Percentiles rank a stretch among this genome's conserved stretches.
Evolutionary conservation across 2,329 filamentous ascomycete genomes (phyloP).

Genomic region (Talaromyces sp.): DNA sequence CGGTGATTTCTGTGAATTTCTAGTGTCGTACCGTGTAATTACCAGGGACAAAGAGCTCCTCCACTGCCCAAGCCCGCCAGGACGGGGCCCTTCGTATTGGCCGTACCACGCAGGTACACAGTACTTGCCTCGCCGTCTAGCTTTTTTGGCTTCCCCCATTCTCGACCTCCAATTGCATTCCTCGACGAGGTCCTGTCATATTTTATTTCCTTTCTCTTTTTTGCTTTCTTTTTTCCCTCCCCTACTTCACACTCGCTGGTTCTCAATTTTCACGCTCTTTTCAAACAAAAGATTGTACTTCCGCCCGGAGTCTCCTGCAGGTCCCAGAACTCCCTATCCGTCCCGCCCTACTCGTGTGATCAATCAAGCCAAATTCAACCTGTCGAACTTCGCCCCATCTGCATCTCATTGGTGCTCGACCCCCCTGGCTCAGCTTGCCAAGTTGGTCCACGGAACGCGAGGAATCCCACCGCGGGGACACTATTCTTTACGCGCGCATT

Average conservation of each 20-base stretch:
- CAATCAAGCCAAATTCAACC: conserved; percentile 13
- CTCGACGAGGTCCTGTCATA: conserved; percentile 9
- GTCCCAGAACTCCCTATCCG: neutral
- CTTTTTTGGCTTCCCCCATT: conserved; percentile 9
- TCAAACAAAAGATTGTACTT: neutral
- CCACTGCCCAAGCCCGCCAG: no score
- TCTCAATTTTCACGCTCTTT: neutral
- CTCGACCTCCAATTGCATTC: conserved; percentile 11
- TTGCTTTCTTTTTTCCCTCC: neutral
- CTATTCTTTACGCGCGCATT: conserved; percentile 4
- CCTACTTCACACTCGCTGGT: neutral
- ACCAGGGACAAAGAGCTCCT: no score
- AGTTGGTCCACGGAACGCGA: conserved; percentile 13
- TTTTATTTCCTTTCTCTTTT: conserved; percentile 1
- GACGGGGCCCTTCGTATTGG: no score
- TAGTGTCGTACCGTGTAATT: conserved; percentile 5
- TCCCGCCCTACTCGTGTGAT: conserved; percentile 13
- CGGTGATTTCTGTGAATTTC: neutral
- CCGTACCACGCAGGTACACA: neutral
- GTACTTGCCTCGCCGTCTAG: neutral
- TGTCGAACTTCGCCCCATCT: neutral
- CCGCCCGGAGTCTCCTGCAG: neutral
- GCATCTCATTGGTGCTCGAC: conserved; percentile 17
- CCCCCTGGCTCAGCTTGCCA: conserved; percentile 5
- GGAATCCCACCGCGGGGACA: conserved; percentile 10